Evolutionary conservation across 2,329 filamentous ascomycete genomes (phyloP), one percentile per base, ranked within the genome.

Genomic region (Cladosporium sp.): DNA sequence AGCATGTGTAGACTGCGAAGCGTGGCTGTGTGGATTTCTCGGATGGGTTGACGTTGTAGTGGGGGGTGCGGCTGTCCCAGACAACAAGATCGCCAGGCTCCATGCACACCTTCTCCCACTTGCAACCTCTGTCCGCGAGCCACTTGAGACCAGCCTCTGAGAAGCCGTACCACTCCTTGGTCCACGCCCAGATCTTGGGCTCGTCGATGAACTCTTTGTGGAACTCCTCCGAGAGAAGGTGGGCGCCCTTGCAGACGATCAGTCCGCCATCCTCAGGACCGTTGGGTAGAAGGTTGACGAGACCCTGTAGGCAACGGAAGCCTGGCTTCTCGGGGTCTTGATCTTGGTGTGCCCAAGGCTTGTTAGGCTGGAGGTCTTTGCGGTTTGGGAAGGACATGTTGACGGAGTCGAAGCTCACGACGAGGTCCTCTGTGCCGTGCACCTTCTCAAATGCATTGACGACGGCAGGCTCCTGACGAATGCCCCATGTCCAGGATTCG

Each of bases 261-360:
- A 75, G 63, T 63, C 70, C 65, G n/a, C 72, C 73, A 56, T 75
- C 72, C 5, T 73, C 61, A 2, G 70, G 69, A 0, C 73, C 72
- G 24, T 70, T 71, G 3, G 67, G 70, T 4, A 69, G 59, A 7
- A 78, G 62, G 65, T 82, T 81, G 3, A 81, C 76, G 9, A 82
- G 70, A 4, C 80, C 80, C 58, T 82, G 79, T 2, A 79, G 70
- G 60, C 79, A 82, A 3, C 77, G 73, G 64, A 82, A 79, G 0
- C 78, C 80, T 12, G 70, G 71, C 61, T 71, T 74, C 10, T 66
- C 67, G 0, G 74, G 77, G 53, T 77, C 73, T 61, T 78, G 76
- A 58, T 73, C 72, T 59, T 77, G 13, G 61, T 67, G 47, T 71
- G 71, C 60, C 75, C 76, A 10, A 9, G 25, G 45, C 28, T 36